Base-by-base conservation (phyloP, 768 basidiomycete species). In the Suillus plorans region DNA sequence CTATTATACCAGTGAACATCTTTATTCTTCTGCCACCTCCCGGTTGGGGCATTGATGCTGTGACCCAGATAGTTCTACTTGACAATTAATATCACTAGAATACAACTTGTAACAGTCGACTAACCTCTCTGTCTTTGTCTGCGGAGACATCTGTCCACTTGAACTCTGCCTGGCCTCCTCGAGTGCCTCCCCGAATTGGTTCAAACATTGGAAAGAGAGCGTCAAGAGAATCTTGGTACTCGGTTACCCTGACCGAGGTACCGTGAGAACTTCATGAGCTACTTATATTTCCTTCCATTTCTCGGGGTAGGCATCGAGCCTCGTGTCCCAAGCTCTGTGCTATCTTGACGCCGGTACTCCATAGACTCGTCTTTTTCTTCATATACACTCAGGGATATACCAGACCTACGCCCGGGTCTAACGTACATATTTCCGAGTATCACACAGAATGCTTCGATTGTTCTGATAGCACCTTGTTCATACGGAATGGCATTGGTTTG, bases 21-120 rank as follows among this genome's bases (percentile, higher is more conserved):
- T 75, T 96, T 95, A 80, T 95, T 94, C 79, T 96, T 96, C 79
- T 97, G 96, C 96, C 96, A 99, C 56, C 96, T 83, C 2, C 96
- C 96, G 1, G 93, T 93, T 0, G 96, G 96, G 3, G 96, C 96
- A 72, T 96, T 96, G 79, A 97, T 86, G 61, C 92, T 92, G 74
- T 97, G 94, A 5, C 96, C 96, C 3, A 99, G 87, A 76, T 99
- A 99, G 78, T 97, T 90, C 90, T 98, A 72, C 16, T 59, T 64
- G 5, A 58, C 31, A 41, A 37, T 67, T 13, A 55, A n/a, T 31
- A 59, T 12, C 12, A n/a, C 22, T 63, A 13, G 20, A 57, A n/a
- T 7, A 52, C 16, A 45, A 14, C 1, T 28, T 53, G 45, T 20
- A 28, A 59, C 25, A 58, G 47, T 31, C 41, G 53, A 69, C 79